Evolutionary conservation across 2,329 filamentous ascomycete genomes (phyloP), one percentile per base, ranked within the genome.

Genomic region (Kalaharituber pfeilii): DNA sequence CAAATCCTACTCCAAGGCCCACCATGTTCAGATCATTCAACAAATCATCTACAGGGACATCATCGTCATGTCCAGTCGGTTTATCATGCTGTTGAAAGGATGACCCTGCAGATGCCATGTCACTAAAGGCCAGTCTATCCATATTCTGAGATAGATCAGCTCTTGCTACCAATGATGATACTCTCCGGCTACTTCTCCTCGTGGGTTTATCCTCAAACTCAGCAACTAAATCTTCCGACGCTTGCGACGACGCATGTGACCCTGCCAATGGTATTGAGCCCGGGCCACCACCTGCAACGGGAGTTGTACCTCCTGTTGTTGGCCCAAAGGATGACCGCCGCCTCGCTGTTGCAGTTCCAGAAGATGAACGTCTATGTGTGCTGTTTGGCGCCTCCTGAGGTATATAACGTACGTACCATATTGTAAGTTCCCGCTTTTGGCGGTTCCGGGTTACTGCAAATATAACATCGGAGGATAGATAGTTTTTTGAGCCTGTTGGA

Each of bases 111-210:
- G 82, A 78, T 9, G 77, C 75, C 56, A 81, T 77, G 50, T 94
- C 87, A 26, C 80, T 76, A 65, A 94, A 93, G 13, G 42, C 42
- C 15, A 47, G 42, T 63, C 84, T 77, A 62, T 94, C 87, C 60
- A 89, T 84, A 15, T 82, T 91, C 8, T 85, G 82, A 0, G 86
- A 89, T 20, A 95, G 72, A 65, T 95, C 89, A 28, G 85, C 84
- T 63, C 89, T 77, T 15, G 88, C 88, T 52, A 95, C 73, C 69
- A 94, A 77, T 15, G 89, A 96, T 70, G 91, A 98, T 25, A 96
- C 83, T 51, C 91, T 79, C 44, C 91, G 79, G n/a, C 77, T 79
- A 44, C 78, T 75, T 59, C 75, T 75, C n/a, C 69, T 68, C 27
- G 59, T 73, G 26, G 75, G 72, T 28, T 75, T 71, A 53, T 73